Percentiles rank a stretch among this genome's conserved stretches.
These are phyloP conservation scores for Solanum piurae DNA, from an alignment of 257 asterid genomes.

Conservation along the genomic window DNA sequence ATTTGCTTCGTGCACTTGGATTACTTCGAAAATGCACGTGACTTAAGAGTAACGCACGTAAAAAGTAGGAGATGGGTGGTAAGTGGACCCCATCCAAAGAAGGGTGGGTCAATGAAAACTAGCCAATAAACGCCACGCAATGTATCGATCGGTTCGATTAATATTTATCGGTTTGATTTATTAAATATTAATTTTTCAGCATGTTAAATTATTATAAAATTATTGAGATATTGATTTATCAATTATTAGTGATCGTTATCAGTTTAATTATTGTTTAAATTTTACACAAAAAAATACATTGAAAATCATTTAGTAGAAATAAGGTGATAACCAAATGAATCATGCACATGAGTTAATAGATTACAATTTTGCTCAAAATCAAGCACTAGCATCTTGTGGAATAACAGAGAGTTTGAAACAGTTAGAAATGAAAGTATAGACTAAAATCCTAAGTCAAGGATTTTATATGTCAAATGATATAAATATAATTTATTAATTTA, in stretches of 20 bases:
- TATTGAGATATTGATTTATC: too few relatives aligned
- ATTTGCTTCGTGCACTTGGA: conserved; percentile 17
- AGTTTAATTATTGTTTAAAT: too few relatives aligned
- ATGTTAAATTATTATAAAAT: too few relatives aligned
- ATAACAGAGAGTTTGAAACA: neutral
- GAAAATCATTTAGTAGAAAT: too few relatives aligned
- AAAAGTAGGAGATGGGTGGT: neutral
- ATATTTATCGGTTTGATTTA: too few relatives aligned
- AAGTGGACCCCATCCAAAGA: neutral
- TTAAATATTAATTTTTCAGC: too few relatives aligned
- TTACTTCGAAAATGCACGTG: conserved; percentile 12
- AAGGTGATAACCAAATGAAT: neutral
- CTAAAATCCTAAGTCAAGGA: neutral
- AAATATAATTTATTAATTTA: too few relatives aligned
- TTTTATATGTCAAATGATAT: neutral
- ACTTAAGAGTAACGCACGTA: conserved; percentile 16
- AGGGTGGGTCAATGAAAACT: neutral
- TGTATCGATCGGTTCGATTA: too few relatives aligned
- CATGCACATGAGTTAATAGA: too few relatives aligned
- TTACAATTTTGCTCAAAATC: neutral
- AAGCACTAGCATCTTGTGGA: neutral
- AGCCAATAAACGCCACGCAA: neutral
- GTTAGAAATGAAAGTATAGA: too few relatives aligned
- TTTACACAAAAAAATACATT: too few relatives aligned
- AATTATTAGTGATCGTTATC: too few relatives aligned